Base-by-base conservation (phyloP, 306 rosid species). In the Abrus pulchellus region DNA sequence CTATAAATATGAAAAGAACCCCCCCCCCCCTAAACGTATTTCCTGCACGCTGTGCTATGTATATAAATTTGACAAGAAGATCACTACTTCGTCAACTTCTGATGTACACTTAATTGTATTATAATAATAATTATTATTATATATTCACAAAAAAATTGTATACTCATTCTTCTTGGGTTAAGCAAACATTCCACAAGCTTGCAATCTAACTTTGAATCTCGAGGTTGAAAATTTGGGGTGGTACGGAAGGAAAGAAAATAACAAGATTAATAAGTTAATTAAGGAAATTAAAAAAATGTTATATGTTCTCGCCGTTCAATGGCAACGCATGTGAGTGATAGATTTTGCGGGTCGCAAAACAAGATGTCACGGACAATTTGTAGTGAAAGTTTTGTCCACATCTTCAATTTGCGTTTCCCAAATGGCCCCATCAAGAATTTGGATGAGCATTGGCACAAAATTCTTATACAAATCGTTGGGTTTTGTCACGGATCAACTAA, bases 371-470 rank as follows among this genome's bases (percentile, higher is more conserved):
- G 84, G 85, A 64, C 72, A 79, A 55, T 70, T 80, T 76, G 68
- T 53, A 83, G 88, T 79, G 82, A 59, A 62, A 77, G 71, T 85
- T 82, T 89, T 82, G 88, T 87, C 88, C 74, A 76, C 56, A 62
- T 82, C 68, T 50, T 67, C 66, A 50, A 75, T 66, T 72, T 72
- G 52, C 69, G 62, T 77, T 77, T 68, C 56, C 50, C 54, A 45
- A n/a, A 56, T 68, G 85, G 89, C n/a, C 92, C 87, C 92, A 74
- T 57, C 86, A 77, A 68, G 7, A 61, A n/a, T 61, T 81, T 88
- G 80, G 84, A 78, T 38, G 65, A 81, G 53, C 54, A 78, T 12
- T 79, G 30, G 53, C 40, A 29, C 34, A 76, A 64, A 75, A 77
- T 79, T 86, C 57, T 80, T 63, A 30, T 5, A 60, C 80, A 74